Conservation (phyloP, 1,284 basidiomycete genomes). For the Ustilago xerochloae region DNA sequence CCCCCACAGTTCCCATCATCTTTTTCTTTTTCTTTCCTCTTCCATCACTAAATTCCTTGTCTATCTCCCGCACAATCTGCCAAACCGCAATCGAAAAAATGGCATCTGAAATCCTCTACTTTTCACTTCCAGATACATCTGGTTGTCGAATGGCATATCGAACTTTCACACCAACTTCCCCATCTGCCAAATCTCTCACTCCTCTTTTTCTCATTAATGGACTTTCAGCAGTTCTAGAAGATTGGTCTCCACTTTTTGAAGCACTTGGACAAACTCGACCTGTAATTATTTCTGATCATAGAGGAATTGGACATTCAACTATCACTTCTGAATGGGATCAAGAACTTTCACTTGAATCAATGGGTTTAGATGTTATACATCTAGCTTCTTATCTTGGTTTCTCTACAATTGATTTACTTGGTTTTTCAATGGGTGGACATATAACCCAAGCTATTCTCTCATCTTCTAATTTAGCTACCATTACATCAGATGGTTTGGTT, state of each 20-base stretch:
- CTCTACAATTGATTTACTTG: slow-evolving; percentile 50
- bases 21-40: background rate
- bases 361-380: slow-evolving; percentile 57
- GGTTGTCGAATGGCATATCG: slow-evolving; percentile 51
- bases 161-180: slow-evolving; percentile 1
- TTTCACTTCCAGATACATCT: slow-evolving; percentile 6
- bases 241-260: slow-evolving; percentile 60
- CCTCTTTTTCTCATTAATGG: slow-evolving; percentile 64
- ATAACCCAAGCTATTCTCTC: slow-evolving; percentile 59
- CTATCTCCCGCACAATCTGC: background rate
- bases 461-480: background rate
- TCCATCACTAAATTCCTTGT: background rate
- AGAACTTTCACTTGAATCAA: slow-evolving; percentile 49
- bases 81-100: background rate
- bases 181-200: background rate
- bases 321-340: slow-evolving; percentile 48
- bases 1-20: background rate
- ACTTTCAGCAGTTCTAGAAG: slow-evolving; percentile 61
- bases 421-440: slow-evolving; percentile 66
- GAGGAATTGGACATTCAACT: slow-evolving; percentile 58
- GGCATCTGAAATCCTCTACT: slow-evolving; percentile 12
- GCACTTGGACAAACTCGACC: slow-evolving; percentile 36
- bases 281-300: slow-evolving; percentile 61
- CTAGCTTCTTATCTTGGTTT: slow-evolving; percentile 46
- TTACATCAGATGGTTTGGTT: background rate